Percentiles rank a stretch among this genome's conserved stretches.
Evolutionary conservation across 192 early-diverging fungal species (phyloP).

Genomic region (Oehlia diaphana): DNA sequence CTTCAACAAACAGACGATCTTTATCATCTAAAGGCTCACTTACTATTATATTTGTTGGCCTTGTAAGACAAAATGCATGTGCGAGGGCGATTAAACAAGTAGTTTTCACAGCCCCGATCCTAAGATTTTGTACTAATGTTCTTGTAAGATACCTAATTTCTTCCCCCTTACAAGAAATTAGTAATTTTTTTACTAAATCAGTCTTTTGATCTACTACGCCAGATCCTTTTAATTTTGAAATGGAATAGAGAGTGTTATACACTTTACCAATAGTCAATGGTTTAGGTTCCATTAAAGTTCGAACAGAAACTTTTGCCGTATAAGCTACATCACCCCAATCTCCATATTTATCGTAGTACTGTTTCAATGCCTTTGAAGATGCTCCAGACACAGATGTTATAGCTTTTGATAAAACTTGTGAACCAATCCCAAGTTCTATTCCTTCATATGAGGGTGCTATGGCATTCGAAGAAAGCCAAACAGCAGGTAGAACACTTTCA

Average conservation of each 20-base stretch:
- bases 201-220: conserved; percentile 41
- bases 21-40: background rate
- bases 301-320: conserved; percentile 34
- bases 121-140: conserved; percentile 67
- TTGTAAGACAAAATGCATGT: conserved; percentile 56
- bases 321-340: conserved; percentile 41
- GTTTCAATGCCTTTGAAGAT: conserved; percentile 18
- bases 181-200: conserved; percentile 45
- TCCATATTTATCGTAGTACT: conserved; percentile 33
- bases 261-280: conserved; percentile 32
- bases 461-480: conserved; percentile 41
- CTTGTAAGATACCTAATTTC: conserved; percentile 42
- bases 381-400: conserved; percentile 29
- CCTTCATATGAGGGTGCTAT: conserved; percentile 38
- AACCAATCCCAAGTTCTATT: conserved; percentile 38
- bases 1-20: conserved; percentile 26
- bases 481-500: conserved; percentile 30
- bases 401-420: conserved; percentile 33
- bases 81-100: conserved; percentile 76
- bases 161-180: conserved; percentile 44
- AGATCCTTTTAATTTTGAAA: conserved; percentile 32
- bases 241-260: conserved; percentile 20
- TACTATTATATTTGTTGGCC: background rate
- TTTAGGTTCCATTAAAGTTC: conserved; percentile 32
- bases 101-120: conserved; percentile 81